Evolutionary conservation across 257 asterid species (phyloP), one percentile per base, ranked within the genome.

Genomic region (Scutellaria barbata): DNA sequence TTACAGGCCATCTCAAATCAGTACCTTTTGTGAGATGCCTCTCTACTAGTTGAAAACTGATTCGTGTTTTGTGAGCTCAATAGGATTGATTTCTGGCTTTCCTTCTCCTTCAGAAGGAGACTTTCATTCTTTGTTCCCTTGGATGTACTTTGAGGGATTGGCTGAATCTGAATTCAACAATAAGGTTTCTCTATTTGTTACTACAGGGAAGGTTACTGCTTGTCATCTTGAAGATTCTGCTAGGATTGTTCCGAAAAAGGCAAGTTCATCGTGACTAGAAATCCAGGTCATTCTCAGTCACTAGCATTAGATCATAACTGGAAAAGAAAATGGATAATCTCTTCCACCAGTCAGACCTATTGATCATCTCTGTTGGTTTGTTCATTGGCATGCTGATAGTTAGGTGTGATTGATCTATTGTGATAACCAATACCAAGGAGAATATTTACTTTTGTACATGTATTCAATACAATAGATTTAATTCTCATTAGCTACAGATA

Each of bases 11-110:
- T 76, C 88, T 77, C 82, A 77, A 8, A 62, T 75, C 61, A 83
- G 78, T 70, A 37, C 16, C 77, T 53, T 85, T 73, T 66, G 85
- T 63, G 90, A 86, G 76, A 74, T 84, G 83, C 77, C 77, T 56
- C 80, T 86, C 64, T 81, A 76, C 83, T 70, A 74, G 66, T 48
- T n/a, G 67, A 53, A 69, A 70, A 39, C 10, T 33, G 57, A 3
- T 39, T 9, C 40, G 10, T n/a, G 3, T 55, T 52, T 43, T 71
- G 40, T 43, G 62, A 42, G 74, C 47, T 74, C 43, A 74, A 65
- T 16, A 51, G 52, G 74, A 50, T 80, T 75, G 63, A 18, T 20
- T 42, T 50, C 40, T 71, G 66, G 52, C 18, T 71, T 69, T 57
- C 68, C 75, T 70, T 46, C 22, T 57, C 68, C 75, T 70, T 46